phyloP scores from a whole-genome alignment of 139 green algal genomes.

The Chlorella sp. region DNA sequence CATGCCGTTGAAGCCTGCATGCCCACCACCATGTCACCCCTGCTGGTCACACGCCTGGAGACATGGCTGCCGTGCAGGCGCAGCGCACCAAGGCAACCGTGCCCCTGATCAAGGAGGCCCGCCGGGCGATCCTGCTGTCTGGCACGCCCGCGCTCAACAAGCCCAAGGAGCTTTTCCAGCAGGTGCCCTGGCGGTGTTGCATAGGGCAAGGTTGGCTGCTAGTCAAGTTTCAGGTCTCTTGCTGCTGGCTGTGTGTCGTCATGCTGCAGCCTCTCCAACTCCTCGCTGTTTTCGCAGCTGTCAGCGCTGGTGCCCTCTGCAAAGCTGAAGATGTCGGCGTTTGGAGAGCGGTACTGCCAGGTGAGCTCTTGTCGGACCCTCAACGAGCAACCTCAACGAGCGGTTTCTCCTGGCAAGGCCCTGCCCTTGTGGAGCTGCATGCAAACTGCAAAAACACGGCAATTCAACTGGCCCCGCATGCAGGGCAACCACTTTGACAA shows the following conservation, averaged over 20 bases:
- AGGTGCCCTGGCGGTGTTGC: slow-evolving; percentile 64
- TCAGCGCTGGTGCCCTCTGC: slow-evolving; percentile 72
- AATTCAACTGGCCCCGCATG: no score
- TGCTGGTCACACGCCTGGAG: neutral
- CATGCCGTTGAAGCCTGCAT: no score
- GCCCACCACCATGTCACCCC: neutral
- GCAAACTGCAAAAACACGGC: no score
- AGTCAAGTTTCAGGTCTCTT: no score
- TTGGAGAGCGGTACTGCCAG: slow-evolving; percentile 80
- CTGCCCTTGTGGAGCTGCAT: no score
- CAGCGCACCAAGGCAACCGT: slow-evolving; percentile 69
- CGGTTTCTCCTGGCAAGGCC: no score
- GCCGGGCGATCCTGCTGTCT: slow-evolving; percentile 73
- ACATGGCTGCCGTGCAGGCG: slow-evolving; percentile 35
- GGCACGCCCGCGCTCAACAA: slow-evolving; percentile 81
- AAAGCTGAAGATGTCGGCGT: slow-evolving; percentile 72
- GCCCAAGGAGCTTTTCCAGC: slow-evolving; percentile 77
- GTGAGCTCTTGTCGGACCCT: neutral
- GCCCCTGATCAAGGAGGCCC: slow-evolving; percentile 66
- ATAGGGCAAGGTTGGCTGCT: slow-evolving; percentile 52
- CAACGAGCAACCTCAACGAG: no score
- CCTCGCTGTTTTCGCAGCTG: slow-evolving; percentile 16
- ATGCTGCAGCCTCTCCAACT: neutral
- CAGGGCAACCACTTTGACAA: slow-evolving; percentile 46
- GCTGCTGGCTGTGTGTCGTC: neutral